A percentile compares a stretch with the other conserved stretches of the same genome.
These are phyloP conservation scores for Eutrema yunnanense DNA, from an alignment of 345 rosid genomes.

Conservation along the genomic window DNA sequence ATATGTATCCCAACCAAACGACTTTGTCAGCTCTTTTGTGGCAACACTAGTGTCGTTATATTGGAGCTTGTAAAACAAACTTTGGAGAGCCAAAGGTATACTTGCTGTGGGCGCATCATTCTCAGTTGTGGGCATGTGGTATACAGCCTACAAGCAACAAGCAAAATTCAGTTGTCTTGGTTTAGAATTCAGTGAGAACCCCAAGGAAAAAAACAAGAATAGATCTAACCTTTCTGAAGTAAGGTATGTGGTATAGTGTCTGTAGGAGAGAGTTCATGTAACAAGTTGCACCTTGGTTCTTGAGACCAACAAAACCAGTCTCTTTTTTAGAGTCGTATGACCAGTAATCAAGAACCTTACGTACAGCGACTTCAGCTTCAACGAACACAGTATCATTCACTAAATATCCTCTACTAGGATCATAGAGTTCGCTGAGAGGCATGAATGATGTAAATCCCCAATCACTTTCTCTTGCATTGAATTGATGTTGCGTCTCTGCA, in stretches of 20 bases:
- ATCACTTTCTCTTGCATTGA: constrained; percentile 88
- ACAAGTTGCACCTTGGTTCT: constrained; percentile 99
- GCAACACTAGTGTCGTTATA: constrained; percentile 92
- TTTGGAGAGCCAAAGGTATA: constrained; percentile 94
- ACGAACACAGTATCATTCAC: constrained; percentile 66
- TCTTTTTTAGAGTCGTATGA: constrained; percentile 89
- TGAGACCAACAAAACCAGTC: constrained; percentile 95
- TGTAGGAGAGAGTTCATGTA: constrained; percentile 97
- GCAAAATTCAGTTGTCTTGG: constrained; percentile 1
- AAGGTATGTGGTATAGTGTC: constrained; percentile 86
- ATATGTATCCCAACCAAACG: constrained; percentile 97
- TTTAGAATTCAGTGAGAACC: constrained; percentile 1
- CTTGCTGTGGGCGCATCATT: constrained; percentile 88
- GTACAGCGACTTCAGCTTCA: constrained; percentile 92
- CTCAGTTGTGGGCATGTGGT: constrained; percentile 98
- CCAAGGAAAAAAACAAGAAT: not conserved
- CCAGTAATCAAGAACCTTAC: constrained; percentile 78
- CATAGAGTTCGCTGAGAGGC: constrained; percentile 91
- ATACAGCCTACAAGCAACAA: constrained; percentile 65
- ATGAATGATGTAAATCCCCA: constrained; percentile 96
- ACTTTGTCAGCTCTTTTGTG: constrained; percentile 87
- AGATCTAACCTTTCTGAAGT: constrained; percentile 80
- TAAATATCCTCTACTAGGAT: constrained; percentile 77
- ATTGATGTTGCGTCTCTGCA: constrained; percentile 90
- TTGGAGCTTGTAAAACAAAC: constrained; percentile 97